A percentile compares a stretch with the other conserved stretches of the same genome.
Evolutionary conservation across 2,329 filamentous ascomycete species (phyloP).

Genomic region (Exserohilum rostratum): DNA sequence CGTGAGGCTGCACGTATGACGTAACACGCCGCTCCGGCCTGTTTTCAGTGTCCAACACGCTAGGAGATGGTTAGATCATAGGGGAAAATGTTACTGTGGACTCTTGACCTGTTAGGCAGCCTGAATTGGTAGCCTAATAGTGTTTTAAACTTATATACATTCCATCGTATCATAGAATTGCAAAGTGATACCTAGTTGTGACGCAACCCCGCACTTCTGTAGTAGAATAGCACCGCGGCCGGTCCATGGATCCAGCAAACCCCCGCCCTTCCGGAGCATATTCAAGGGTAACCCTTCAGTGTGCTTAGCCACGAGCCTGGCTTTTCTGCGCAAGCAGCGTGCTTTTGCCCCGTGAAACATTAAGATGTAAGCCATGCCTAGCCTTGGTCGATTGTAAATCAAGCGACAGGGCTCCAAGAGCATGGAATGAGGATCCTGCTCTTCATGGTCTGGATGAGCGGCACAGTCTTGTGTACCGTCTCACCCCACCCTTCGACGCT

Average conservation of each 20-base stretch:
- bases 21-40: conserved; percentile 24
- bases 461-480: conserved; percentile 97
- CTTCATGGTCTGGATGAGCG: conserved; percentile 95
- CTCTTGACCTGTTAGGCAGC: background rate
- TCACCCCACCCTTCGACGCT: conserved; percentile 93
- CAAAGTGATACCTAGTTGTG: background rate
- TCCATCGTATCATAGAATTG: background rate
- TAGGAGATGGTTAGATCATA: background rate
- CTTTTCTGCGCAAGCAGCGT: background rate
- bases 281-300: background rate
- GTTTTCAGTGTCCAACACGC: conserved; percentile 4
- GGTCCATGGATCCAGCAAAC: background rate
- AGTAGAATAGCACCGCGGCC: background rate
- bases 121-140: background rate
- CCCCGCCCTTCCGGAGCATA: background rate
- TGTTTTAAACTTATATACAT: background rate
- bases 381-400: conserved; percentile 28
- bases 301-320: background rate
- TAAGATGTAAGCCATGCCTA: background rate
- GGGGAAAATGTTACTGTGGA: background rate
- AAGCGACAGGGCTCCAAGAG: conserved; percentile 94
- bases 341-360: background rate
- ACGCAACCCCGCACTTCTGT: background rate
- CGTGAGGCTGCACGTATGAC: conserved; percentile 41
- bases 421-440: conserved; percentile 91